A percentile compares a stretch with the other conserved stretches of the same genome.
Evolutionary conservation across 768 basidiomycete species (phyloP).

Genomic region (Obba rivulosa): DNA sequence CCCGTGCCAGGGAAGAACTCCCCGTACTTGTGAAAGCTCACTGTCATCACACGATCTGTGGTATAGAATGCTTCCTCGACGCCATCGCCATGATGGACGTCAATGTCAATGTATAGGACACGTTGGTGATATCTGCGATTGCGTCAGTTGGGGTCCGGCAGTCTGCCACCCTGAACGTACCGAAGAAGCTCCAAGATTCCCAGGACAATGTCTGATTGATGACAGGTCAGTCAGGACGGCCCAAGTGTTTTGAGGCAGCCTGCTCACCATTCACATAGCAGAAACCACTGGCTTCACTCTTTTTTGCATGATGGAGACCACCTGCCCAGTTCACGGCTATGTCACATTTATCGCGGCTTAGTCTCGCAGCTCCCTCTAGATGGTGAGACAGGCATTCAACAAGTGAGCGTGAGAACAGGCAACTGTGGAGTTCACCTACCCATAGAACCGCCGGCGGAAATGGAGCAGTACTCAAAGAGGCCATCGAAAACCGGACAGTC

Average conservation of each 20-base stretch:
- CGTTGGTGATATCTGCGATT: constrained; percentile 78
- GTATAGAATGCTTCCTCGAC: constrained; percentile 99
- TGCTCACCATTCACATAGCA: constrained; percentile 93
- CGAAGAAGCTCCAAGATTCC: constrained; percentile 92
- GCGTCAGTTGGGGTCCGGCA: background rate
- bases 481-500: constrained; percentile 99
- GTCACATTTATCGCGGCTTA: constrained; percentile 96
- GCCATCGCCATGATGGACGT: constrained; percentile 98
- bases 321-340: constrained; percentile 99
- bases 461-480: constrained; percentile 97
- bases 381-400: too few species aligned
- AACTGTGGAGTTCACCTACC: constrained; percentile 46
- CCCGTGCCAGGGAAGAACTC: constrained; percentile 99
- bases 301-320: constrained; percentile 97
- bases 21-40: constrained; percentile 97
- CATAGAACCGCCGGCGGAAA: constrained; percentile 99
- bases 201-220: constrained; percentile 82
- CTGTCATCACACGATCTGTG: constrained; percentile 98
- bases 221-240: background rate
- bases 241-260: too few species aligned
- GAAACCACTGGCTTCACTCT: constrained; percentile 97
- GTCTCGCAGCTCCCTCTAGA: constrained; percentile 91
- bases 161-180: constrained; percentile 30
- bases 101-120: constrained; percentile 97
- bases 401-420: constrained; percentile 2